Evolutionary conservation across 2,329 filamentous ascomycete genomes (phyloP).

Genomic region (Xylariaceae sp.): DNA sequence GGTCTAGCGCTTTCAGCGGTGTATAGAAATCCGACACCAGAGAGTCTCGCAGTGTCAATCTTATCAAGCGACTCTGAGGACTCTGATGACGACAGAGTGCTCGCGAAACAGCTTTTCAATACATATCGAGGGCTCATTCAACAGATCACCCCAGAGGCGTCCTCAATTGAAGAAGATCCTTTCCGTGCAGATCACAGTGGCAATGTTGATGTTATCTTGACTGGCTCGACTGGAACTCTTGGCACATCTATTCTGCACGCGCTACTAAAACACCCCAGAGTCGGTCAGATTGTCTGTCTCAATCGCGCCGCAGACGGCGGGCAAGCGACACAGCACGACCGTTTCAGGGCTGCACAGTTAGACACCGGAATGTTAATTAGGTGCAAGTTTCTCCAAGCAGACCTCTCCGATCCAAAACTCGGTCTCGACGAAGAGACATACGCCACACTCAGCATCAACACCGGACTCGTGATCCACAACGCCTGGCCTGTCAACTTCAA

Average conservation of each 20-base stretch:
- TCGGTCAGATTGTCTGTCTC: constrained; percentile 28
- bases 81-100: neutral
- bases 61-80: neutral
- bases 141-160: constrained; percentile 2
- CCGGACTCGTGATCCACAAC: constrained; percentile 21
- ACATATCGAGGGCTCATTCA: constrained; percentile 2
- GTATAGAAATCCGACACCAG: neutral
- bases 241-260: constrained; percentile 24
- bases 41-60: neutral
- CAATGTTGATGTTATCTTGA: constrained; percentile 23
- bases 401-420: constrained; percentile 15
- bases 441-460: constrained; percentile 7
- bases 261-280: constrained; percentile 12
- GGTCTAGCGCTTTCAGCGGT: neutral
- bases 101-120: neutral
- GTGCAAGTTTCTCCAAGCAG: constrained; percentile 21
- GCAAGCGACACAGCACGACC: constrained; percentile 3
- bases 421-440: constrained; percentile 17
- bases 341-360: constrained; percentile 8
- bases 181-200: neutral
- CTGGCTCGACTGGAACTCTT: constrained; percentile 28
- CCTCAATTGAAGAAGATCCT: neutral
- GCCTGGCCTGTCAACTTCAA: constrained; percentile 29
- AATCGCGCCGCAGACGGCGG: constrained; percentile 23
- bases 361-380: constrained; percentile 6